Percentiles rank a stretch among this genome's conserved stretches.
Conservation (phyloP, 2,329 filamentous ascomycete genomes). For the Seiridium unicorne region DNA sequence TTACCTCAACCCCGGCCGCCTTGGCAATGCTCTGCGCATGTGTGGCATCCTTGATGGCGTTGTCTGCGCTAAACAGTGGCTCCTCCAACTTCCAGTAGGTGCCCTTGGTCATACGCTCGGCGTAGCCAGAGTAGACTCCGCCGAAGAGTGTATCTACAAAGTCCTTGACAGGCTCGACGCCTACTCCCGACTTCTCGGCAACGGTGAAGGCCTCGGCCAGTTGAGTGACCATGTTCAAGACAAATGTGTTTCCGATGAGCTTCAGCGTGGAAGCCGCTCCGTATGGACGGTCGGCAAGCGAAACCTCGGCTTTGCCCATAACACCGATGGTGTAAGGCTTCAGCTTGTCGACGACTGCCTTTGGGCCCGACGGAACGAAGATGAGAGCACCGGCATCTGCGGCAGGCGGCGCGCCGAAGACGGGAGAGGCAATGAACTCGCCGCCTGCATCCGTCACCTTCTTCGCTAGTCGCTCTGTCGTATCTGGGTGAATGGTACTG, state of each 20-base stretch:
- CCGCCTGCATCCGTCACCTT: constrained; percentile 58
- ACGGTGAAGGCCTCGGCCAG: constrained; percentile 75
- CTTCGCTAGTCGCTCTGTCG: constrained; percentile 65
- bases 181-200: constrained; percentile 79
- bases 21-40: constrained; percentile 71
- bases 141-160: constrained; percentile 75
- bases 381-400: constrained; percentile 64
- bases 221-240: constrained; percentile 78
- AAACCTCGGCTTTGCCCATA: constrained; percentile 60
- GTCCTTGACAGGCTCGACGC: constrained; percentile 65
- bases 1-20: constrained; percentile 59
- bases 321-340: constrained; percentile 67
- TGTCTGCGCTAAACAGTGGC: constrained; percentile 79
- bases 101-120: constrained; percentile 69
- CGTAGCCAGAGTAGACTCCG: constrained; percentile 73
- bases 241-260: constrained; percentile 82
- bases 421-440: constrained; percentile 71
- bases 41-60: constrained; percentile 78
- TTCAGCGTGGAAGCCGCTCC: constrained; percentile 69
- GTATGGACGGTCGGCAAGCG: constrained; percentile 27
- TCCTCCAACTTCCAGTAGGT: constrained; percentile 75
- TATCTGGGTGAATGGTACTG: constrained; percentile 84
- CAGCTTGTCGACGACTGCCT: constrained; percentile 54
- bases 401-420: constrained; percentile 62
- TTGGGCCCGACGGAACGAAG: constrained; percentile 64